Conservation (phyloP, 2,329 filamentous ascomycete genomes). For the Aspergillus fijiensis region DNA sequence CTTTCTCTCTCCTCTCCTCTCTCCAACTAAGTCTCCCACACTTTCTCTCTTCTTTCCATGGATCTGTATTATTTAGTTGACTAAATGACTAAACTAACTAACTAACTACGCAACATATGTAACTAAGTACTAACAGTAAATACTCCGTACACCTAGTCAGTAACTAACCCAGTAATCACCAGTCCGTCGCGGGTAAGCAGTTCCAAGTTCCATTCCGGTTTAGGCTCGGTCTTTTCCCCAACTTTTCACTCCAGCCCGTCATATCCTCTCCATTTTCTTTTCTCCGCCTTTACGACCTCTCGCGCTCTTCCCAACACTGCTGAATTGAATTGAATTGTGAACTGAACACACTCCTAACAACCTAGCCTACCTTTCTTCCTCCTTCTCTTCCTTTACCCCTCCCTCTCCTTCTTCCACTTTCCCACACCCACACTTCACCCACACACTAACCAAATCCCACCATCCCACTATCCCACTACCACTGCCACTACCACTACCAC, state of each 20-base stretch:
- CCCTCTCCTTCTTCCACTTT: neutral
- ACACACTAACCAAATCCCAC: neutral
- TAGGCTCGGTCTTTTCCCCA: conserved; percentile 16
- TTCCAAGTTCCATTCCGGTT: neutral
- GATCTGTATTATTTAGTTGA: neutral
- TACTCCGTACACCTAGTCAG: too few relatives aligned
- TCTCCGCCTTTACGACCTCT: conserved; percentile 19
- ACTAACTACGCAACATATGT: neutral
- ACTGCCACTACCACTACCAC: neutral
- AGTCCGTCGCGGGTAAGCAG: conserved; percentile 17
- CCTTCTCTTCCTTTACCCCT: too few relatives aligned
- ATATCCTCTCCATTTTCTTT: conserved; percentile 17
- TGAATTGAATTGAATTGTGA: conserved; percentile 2
- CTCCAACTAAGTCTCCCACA: neutral
- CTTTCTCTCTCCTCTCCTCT: neutral
- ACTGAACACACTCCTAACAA: neutral
- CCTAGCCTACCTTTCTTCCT: too few relatives aligned
- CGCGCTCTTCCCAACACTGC: conserved; percentile 2
- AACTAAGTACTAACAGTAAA: neutral
- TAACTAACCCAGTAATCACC: too few relatives aligned
- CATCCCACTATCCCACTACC: neutral
- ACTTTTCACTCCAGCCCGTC: conserved; percentile 11
- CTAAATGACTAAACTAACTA: too few relatives aligned
- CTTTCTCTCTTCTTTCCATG: neutral
- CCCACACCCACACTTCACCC: neutral